Conservation (phyloP, 2,329 filamentous ascomycete species). For the Cladosporium velox region DNA sequence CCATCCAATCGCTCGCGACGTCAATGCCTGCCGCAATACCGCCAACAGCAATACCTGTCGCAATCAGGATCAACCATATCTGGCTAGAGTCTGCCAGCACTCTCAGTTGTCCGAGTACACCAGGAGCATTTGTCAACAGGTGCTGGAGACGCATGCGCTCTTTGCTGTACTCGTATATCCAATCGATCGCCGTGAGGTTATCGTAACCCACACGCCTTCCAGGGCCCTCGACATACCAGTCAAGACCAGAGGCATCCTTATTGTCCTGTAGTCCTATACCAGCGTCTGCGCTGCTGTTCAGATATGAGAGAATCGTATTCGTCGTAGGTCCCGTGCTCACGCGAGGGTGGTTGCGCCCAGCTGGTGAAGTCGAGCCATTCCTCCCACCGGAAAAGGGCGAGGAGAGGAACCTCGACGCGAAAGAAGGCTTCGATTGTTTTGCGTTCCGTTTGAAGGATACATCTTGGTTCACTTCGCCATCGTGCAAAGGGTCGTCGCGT, state of each 20-base stretch:
- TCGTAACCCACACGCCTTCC: conserved; percentile 92
- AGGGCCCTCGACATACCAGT: conserved; percentile 90
- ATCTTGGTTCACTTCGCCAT: conserved; percentile 3
- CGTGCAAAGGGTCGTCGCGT: conserved; percentile 32
- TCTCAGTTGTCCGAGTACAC: conserved; percentile 70
- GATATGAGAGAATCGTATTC: conserved; percentile 46
- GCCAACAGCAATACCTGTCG: conserved; percentile 82
- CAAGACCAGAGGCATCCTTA: conserved; percentile 52
- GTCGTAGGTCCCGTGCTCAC: conserved; percentile 31
- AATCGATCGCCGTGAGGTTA: conserved; percentile 95
- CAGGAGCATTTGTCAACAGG: conserved; percentile 67
- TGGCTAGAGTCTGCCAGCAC: conserved; percentile 82
- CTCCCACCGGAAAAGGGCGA: conserved; percentile 40
- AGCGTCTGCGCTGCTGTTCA: conserved; percentile 42
- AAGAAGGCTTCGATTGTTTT: conserved; percentile 45
- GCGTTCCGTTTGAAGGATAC: conserved; percentile 73
- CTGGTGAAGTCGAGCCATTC: conserved; percentile 35
- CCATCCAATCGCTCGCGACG: conserved; percentile 88
- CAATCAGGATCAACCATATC: conserved; percentile 85
- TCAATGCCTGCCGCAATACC: conserved; percentile 85
- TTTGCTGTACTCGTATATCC: conserved; percentile 98
- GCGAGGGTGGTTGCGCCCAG: conserved; percentile 5
- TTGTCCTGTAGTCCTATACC: conserved; percentile 43
- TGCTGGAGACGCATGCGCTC: conserved; percentile 85
- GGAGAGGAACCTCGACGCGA: conserved; percentile 50